Evolutionary conservation across 306 rosid genomes (phyloP), one percentile per base, ranked within the genome.

Genomic region (Luffa aegyptiaca): DNA sequence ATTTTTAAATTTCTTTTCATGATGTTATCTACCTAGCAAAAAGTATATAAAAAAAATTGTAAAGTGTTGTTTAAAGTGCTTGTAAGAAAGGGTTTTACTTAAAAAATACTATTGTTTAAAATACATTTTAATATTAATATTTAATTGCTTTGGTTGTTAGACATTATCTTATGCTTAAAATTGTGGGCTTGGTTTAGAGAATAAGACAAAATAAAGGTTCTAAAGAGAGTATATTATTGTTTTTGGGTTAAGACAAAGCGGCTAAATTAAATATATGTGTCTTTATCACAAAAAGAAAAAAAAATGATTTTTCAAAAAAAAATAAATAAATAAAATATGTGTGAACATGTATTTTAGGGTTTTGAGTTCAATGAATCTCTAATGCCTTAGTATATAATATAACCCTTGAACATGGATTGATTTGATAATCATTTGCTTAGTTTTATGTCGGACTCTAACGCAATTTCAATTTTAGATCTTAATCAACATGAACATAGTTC

Each of bases 321-420:
- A 26, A 26, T 0, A 26, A 1, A 26, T 0, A 26, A 26, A 26
- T 0, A 26, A 26, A 0, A 26, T 10, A 21, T 44, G 17, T n/a
- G 37, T 44, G 58, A 46, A 71, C 20, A 71, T 46, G 42, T 7
- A 46, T 26, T 45, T 72, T 46, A 72, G 58, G 59, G 58, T 48
- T 72, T 72, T 10, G 31, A 48, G 77, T 72, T 72, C 77, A 72
- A 72, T 72, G 77, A 72, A 72, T 72, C 57, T 71, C 57, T 71
- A 71, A 45, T 66, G 33, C 21, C 74, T 39, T 4, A 14, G 0
- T 16, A 66, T 41, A 66, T 39, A 16, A 37, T 66, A 57, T 17
- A 56, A 65, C 2, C 31, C 20, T 65, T 37, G 7, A 66, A 39
- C 74, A 66, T 66, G 16, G 2, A 66, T 39, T 66, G 14, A 66